Evolutionary conservation across 257 asterid genomes (phyloP), one percentile per base, ranked within the genome.

Genomic region (Nicotiana paniculata): DNA sequence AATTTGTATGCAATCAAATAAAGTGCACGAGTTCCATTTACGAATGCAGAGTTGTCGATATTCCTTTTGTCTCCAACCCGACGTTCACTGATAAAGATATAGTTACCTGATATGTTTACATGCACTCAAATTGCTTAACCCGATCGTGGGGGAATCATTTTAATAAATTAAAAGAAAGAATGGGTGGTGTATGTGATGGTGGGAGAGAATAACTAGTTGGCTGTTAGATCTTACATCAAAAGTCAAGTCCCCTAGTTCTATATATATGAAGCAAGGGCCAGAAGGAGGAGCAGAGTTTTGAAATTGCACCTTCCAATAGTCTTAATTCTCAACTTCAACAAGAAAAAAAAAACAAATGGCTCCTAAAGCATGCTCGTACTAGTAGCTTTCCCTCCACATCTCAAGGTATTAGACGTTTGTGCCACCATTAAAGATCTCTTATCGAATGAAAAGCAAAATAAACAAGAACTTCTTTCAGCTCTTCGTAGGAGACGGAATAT

Each of bases 381-480:
- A 82, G 89, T 9, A 90, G 92, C 80, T 81, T 90, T 15, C 91
- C 90, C 54, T 81, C 89, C 7, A 26, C 37, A 48, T 82, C 84
- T 65, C 86, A 79, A 74, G 59, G 76, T 87, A 5, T 51, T 90
- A 82, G 90, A 90, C 80, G 82, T 83, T 37, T 83, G 90, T 85
- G 79, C 82, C 76, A 55, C 81, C 2, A 72, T 58, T 24, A 90
- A 77, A 33, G 90, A 90, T 67, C n/a, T 85, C n/a, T 75, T 88
- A 72, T 80, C 83, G 18, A 81, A 43, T 18, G 58, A 61, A 9
- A 85, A 80, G 51, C 85, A 84, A 35, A 30, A 83, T 72, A 3
- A 57, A 46, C 70, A 86, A 76, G 81, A 84, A 6, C 85, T 81
- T 46, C 86, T 86, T 9, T 90, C 90, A 26, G 84, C 87, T 33